Base-by-base conservation (phyloP, 495 filamentous ascomycete genomes). In the Venustampulla echinocandica region DNA sequence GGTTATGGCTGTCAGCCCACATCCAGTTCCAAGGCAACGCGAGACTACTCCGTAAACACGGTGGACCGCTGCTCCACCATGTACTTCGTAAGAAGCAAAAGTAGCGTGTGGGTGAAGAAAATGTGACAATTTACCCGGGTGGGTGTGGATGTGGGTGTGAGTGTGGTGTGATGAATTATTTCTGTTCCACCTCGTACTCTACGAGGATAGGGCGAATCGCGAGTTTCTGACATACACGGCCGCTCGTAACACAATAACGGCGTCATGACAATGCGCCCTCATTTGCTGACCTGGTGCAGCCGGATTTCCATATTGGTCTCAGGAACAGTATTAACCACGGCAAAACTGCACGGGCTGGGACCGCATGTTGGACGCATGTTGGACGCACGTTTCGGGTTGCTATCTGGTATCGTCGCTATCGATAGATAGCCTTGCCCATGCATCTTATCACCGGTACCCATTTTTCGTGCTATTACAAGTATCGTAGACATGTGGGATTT, bases 401-500 rank as follows among this genome's bases (percentile, higher is more conserved):
- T 40, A 40, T 40, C 37, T 40, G 17, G 37, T 40, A 40, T 40
- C 37, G 37, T 15, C 18, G 15, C 17, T n/a, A 40, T 40, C 37
- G 37, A 40, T 40, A 40, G 22, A 19, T 9, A 40, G 7, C 17
- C 37, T 23, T 40, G 10, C 37, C 37, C 37, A 14, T 35, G n/a
- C 37, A 40, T n/a, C 37, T 6, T 17, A 37, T 19, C 6, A 21
- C 6, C 18, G 5, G 18, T 6, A 20, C 11, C 7, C 15, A 20
- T 5, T 10, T 20, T 20, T 40, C 22, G 5, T 40, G 37, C 11
- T 40, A 9, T 40, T 30, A n/a, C 7, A 30, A 30, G 7, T 30
- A 30, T 30, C n/a, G n/a, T n/a, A n/a, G n/a, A n/a, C n/a, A n/a
- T 7, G 27, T 30, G 27, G n/a, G 37, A 15, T 40, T 40, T 23